Evolutionary conservation across 2,329 filamentous ascomycete genomes (phyloP), one percentile per base, ranked within the genome.

Genomic region (Diaporthe sp.): DNA sequence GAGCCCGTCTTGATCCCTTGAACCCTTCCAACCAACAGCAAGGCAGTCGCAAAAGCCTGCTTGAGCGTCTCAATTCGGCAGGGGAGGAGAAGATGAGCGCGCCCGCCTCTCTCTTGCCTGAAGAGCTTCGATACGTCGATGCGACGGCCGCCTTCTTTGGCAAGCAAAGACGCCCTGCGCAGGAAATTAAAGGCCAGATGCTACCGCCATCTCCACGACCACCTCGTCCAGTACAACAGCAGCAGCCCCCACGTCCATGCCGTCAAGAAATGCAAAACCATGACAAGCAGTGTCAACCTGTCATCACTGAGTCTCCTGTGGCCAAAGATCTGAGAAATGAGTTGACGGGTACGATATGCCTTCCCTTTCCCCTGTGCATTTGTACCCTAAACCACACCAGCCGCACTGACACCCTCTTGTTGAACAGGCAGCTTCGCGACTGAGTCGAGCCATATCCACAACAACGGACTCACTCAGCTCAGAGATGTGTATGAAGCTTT

Each of bases 131-230:
- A 28, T 46, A 34, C 6, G 17, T 72, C 22, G 72, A 74, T 15
- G 61, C 68, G 17, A 77, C 75, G 3, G 73, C 72, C 13, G 73
- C 69, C 1, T 77, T 77, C 73, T 77, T 77, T 13, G 75, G 73
- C 31, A 75, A 55, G 19, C 73, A 59, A 19, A 67, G 49, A 61
- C 61, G 28, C 10, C 49, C 34, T 28, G 39, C 25, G 12, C 67
- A 44, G 25, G 69, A 61, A 10, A 22, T 19, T 17, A 51, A 72
- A 17, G 28, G 34, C 34, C 59, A 37, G 39, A 15, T 59, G 39
- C 37, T 17, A 15, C 53, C 68, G 13, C 34, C 31, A 15, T 39
- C 42, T 17, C 67, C 51, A 17, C 25, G 37, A n/a, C 25, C 15
- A 6, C 49, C 42, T 19, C 72, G 34, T 39, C 55, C 37, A 13